Percentiles rank a stretch among this genome's conserved stretches.
phyloP scores from a whole-genome alignment of 352 stramenopile species.

The Halophytophthora batemanensis region DNA sequence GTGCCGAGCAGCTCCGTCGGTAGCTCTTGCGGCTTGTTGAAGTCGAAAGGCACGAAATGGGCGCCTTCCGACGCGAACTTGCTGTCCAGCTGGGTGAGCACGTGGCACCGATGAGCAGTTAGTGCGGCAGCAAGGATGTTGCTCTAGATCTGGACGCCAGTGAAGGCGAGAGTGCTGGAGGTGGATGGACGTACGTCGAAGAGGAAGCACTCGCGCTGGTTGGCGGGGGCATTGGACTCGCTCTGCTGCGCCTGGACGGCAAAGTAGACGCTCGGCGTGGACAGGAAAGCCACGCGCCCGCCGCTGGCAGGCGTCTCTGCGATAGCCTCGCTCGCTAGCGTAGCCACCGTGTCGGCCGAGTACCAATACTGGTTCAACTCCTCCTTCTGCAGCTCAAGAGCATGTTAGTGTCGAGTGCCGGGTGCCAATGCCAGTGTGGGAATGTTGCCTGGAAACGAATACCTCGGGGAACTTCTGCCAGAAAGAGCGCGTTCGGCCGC shows the following conservation, averaged over 20 bases:
- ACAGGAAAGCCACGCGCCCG: constrained; percentile 86
- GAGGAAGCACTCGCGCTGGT: constrained; percentile 57
- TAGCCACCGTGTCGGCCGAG: constrained; percentile 83
- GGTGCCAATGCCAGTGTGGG: background rate
- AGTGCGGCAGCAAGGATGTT: no score
- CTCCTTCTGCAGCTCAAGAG: constrained; percentile 64
- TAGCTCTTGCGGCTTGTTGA: constrained; percentile 76
- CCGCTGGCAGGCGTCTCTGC: constrained; percentile 40
- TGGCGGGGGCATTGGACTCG: constrained; percentile 1
- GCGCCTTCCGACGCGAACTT: constrained; percentile 65
- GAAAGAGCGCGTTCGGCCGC: constrained; percentile 32
- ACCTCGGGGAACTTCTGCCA: constrained; percentile 74
- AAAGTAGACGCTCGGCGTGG: constrained; percentile 93
- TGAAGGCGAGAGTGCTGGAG: no score
- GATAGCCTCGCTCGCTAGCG: constrained; percentile 57
- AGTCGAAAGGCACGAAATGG: constrained; percentile 90
- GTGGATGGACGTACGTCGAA: constrained; percentile 79
- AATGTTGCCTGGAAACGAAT: background rate
- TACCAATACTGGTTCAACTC: constrained; percentile 98
- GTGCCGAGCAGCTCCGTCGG: constrained; percentile 40
- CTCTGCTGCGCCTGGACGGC: constrained; percentile 54
- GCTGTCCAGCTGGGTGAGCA: constrained; percentile 63
- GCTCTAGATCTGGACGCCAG: no score
- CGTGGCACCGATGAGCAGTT: background rate
- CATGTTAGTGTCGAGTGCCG: no score